These are phyloP conservation scores for Cladosporium sp. DNA, from an alignment of 2,329 filamentous ascomycete species.

Conservation along the genomic window DNA sequence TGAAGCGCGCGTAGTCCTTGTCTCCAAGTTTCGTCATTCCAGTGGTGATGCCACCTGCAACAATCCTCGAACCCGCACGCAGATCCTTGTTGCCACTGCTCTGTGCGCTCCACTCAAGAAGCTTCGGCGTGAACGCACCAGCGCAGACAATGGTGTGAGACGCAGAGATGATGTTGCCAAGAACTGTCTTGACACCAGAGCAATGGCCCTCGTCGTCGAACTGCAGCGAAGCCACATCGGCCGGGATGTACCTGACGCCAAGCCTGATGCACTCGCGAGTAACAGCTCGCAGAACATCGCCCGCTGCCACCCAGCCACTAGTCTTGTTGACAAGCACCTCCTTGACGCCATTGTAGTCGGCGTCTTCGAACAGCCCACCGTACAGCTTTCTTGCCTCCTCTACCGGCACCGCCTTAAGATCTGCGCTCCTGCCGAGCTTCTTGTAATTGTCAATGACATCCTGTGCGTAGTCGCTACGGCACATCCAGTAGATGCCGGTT, in stretches of 20 bases:
- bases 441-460: constrained; percentile 55
- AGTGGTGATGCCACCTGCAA: constrained; percentile 58
- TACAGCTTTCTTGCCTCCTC: constrained; percentile 59
- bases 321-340: constrained; percentile 63
- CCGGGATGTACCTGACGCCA: constrained; percentile 62
- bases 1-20: constrained; percentile 41
- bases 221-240: constrained; percentile 52
- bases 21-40: constrained; percentile 51
- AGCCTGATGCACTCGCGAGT: constrained; percentile 56
- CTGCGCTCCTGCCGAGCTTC: constrained; percentile 51
- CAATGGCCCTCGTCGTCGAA: constrained; percentile 53
- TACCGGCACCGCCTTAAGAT: constrained; percentile 50
- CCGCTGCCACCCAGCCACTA: constrained; percentile 66
- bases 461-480: constrained; percentile 50
- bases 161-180: constrained; percentile 38
- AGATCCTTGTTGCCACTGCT: constrained; percentile 49
- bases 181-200: constrained; percentile 44
- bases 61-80: constrained; percentile 56
- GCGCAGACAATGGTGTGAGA: constrained; percentile 45
- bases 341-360: constrained; percentile 61
- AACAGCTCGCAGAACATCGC: constrained; percentile 58
- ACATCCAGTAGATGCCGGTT: constrained; percentile 55
- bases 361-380: constrained; percentile 60
- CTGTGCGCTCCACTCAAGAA: constrained; percentile 53
- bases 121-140: constrained; percentile 46